A percentile compares a stretch with the other conserved stretches of the same genome.
Conservation (phyloP, 2,329 filamentous ascomycete species). For the Tolypocladium ovalisporum region DNA sequence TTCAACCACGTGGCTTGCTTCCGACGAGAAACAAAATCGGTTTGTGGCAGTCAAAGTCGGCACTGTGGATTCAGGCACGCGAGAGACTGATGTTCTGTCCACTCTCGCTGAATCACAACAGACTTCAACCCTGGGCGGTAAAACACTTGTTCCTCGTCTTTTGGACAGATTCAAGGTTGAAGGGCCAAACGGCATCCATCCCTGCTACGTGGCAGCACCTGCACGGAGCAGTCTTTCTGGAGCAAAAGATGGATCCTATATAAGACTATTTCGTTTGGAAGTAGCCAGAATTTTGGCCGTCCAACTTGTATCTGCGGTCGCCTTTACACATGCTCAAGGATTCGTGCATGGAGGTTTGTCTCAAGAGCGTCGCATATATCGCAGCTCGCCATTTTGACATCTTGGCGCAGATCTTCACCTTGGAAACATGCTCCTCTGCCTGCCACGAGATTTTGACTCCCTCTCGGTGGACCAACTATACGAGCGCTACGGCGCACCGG, state of each 20-base stretch:
- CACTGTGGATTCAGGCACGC: not conserved
- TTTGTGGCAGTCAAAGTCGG: not conserved
- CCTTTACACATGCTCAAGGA: not conserved
- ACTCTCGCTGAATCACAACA: not conserved
- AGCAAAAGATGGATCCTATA: not conserved
- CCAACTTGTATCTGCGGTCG: not conserved
- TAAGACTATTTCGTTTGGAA: not conserved
- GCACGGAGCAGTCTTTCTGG: not conserved
- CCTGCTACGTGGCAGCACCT: not conserved
- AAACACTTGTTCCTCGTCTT: not conserved
- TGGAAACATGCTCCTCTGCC: not conserved
- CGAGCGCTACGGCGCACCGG: not conserved
- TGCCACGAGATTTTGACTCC: not conserved
- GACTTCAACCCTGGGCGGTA: not conserved
- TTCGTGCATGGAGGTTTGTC: not conserved
- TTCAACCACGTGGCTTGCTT: not conserved
- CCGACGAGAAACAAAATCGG: not conserved
- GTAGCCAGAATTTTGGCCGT: not conserved
- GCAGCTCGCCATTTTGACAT: not conserved
- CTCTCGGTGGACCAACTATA: not conserved
- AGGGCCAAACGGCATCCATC: not conserved
- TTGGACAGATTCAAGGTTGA: not conserved
- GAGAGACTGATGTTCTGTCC: not conserved
- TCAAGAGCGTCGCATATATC: not conserved
- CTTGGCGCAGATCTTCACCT: not conserved